These are phyloP conservation scores for Aspergillus chevalieri DNA, from an alignment of 2,329 filamentous ascomycete genomes.

Conservation along the genomic window DNA sequence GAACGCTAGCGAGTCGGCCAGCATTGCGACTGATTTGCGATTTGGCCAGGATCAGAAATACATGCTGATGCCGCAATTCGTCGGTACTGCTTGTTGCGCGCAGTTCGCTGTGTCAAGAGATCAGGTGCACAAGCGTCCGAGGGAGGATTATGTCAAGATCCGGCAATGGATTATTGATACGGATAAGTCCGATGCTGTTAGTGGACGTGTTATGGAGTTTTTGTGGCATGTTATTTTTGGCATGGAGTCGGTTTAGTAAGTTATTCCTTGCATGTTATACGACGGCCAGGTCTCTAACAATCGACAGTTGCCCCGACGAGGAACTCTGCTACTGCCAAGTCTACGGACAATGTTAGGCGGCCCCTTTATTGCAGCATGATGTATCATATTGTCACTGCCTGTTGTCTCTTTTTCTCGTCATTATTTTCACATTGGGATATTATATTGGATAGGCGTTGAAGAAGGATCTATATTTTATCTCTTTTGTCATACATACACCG, in stretches of 20 bases:
- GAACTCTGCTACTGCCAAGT: constrained; percentile 32
- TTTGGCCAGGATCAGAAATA: constrained; percentile 16
- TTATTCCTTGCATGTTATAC: background rate
- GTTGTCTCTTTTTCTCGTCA: too few relatives aligned
- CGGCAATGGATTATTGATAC: constrained; percentile 57
- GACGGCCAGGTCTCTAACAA: constrained; percentile 9
- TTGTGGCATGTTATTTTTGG: constrained; percentile 57
- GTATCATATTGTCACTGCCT: too few relatives aligned
- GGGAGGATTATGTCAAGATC: constrained; percentile 51
- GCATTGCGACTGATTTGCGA: constrained; percentile 3
- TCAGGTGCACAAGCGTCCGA: constrained; percentile 45
- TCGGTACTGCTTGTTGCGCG: constrained; percentile 58
- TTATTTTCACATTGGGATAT: too few relatives aligned
- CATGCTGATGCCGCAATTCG: constrained; percentile 41
- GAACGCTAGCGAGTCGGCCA: constrained; percentile 16
- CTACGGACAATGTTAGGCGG: constrained; percentile 26
- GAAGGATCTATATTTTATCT: too few relatives aligned
- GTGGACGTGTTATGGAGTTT: constrained; percentile 59
- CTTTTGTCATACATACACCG: too few relatives aligned
- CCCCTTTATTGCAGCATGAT: too few relatives aligned
- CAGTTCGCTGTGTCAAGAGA: constrained; percentile 58
- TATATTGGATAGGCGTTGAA: too few relatives aligned
- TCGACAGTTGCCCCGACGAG: constrained; percentile 27
- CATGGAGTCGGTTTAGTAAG: constrained; percentile 36
- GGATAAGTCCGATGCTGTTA: constrained; percentile 48